Conservation (phyloP, 257 asterid species). For the Nicotiana sylvestris region DNA sequence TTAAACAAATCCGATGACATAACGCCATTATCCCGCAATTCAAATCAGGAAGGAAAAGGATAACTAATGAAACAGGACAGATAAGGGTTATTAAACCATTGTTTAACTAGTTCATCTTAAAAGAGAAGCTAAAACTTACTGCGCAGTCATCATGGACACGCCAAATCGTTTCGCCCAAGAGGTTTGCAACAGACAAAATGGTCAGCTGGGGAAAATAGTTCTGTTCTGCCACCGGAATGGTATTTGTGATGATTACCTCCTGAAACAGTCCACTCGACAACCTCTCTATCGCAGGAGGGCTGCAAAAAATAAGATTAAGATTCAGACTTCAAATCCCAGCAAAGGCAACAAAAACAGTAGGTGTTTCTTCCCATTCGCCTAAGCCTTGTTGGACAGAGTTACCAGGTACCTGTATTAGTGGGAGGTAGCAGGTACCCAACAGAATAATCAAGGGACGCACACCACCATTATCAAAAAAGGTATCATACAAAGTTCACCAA, state of each 20-base stretch:
- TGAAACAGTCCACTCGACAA: slow-evolving; percentile 88
- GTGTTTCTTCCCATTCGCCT: too few relatives aligned
- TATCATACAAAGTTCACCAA: background rate
- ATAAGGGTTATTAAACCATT: background rate
- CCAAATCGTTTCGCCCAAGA: slow-evolving; percentile 90
- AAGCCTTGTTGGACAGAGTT: too few relatives aligned
- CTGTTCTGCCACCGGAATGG: slow-evolving; percentile 80
- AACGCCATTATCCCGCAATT: background rate
- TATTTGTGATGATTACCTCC: slow-evolving; percentile 90
- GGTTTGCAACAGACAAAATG: slow-evolving; percentile 83
- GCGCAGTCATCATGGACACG: slow-evolving; percentile 90
- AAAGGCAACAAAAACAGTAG: too few relatives aligned
- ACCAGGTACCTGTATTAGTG: too few relatives aligned
- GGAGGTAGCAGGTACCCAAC: too few relatives aligned
- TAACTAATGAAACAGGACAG: background rate
- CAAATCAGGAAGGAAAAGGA: background rate
- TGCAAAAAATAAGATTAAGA: slow-evolving; percentile 35
- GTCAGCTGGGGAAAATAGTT: slow-evolving; percentile 94
- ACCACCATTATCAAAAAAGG: too few relatives aligned
- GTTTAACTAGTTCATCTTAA: background rate
- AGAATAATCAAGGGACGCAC: too few relatives aligned
- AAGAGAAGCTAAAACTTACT: slow-evolving; percentile 42
- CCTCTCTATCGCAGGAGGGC: slow-evolving; percentile 95
- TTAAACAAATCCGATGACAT: background rate
- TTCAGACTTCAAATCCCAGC: too few relatives aligned